These are phyloP conservation scores for Nakaseomyces nivariensis DNA, from an alignment of 1,139 yeast genomes.

Conservation along the genomic window DNA sequence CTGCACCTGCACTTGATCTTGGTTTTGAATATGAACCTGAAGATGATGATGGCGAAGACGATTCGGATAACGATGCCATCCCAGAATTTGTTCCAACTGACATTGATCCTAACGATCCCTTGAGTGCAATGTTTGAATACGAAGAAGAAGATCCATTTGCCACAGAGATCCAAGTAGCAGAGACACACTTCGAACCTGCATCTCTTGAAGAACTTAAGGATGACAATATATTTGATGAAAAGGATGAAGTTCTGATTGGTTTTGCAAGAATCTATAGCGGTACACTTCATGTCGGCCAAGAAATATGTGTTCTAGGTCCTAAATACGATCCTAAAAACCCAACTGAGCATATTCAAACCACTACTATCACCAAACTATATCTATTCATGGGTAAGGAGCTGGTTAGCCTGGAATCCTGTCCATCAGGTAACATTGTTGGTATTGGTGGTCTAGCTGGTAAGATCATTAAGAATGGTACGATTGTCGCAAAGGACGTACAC, in stretches of 20 bases:
- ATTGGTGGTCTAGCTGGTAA: conserved; percentile 82
- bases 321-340: conserved; percentile 70
- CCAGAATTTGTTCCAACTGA: conserved; percentile 22
- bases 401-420: conserved; percentile 65
- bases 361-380: conserved; percentile 56
- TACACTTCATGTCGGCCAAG: conserved; percentile 62
- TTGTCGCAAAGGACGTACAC: conserved; percentile 40
- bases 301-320: conserved; percentile 70
- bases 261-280: conserved; percentile 89
- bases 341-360: conserved; percentile 44
- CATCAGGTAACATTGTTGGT: conserved; percentile 94
- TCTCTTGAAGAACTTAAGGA: conserved; percentile 34
- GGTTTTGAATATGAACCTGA: conserved; percentile 17
- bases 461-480: conserved; percentile 78
- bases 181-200: conserved; percentile 19
- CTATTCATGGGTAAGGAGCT: conserved; percentile 90
- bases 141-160: conserved; percentile 27
- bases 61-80: conserved; percentile 8
- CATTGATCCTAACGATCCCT: conserved; percentile 29
- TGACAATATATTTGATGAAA: conserved; percentile 39
- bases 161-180: conserved; percentile 24
- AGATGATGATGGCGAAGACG: conserved; percentile 7
- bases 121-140: conserved; percentile 28
- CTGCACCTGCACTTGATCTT: conserved; percentile 19
- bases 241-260: conserved; percentile 63